Evolutionary conservation across 106 monocot genomes (phyloP), one percentile per base, ranked within the genome.

Genomic region (Amphibolis antarctica): DNA sequence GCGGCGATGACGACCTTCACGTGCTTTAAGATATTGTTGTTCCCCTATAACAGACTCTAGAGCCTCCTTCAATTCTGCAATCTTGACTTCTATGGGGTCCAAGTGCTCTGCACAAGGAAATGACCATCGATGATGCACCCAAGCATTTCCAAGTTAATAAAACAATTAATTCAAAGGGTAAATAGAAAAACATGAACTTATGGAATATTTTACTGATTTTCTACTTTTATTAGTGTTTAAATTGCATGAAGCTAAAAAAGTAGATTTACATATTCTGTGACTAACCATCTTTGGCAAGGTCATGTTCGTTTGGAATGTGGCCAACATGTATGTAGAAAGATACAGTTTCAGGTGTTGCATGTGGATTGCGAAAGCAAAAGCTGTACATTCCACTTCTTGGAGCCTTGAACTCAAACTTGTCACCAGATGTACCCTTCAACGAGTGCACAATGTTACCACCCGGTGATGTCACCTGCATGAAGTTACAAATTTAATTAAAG

Each of bases 281-380:
- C 71, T 73, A 66, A 99, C 98, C 98, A 79, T 99, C 84, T 71
- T 99, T 99, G 0, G 91, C 87, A 28, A 99, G 82, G 60, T 88
- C 76, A 61, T 99, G 98, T 62, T 99, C 91, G 36, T 80, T 84
- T n/a, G 98, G 87, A 66, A 99, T 88, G 68, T 99, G 98, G 10
- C 98, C 98, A 56, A 79, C 80, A 69, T 99, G 98, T 53, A 99
- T 88, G 68, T 99, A 81, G 71, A 99, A 99, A 53, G 98, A 99
- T 52, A 99, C 76, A 60, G 83, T 85, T 64, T 99, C 91, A 23
- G 91, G 88, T 57, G 82, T 69, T 65, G 67, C 64, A 44, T 78
- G 63, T 29, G 84, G 82, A 67, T 87, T 99, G 67, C 83, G 84
- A 66, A 99, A 99, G 49, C 98, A 99, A 36, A 99, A 99, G 63